Base-by-base conservation (phyloP, 106 monocot genomes). In the Dendrobium chrysotoxum region DNA sequence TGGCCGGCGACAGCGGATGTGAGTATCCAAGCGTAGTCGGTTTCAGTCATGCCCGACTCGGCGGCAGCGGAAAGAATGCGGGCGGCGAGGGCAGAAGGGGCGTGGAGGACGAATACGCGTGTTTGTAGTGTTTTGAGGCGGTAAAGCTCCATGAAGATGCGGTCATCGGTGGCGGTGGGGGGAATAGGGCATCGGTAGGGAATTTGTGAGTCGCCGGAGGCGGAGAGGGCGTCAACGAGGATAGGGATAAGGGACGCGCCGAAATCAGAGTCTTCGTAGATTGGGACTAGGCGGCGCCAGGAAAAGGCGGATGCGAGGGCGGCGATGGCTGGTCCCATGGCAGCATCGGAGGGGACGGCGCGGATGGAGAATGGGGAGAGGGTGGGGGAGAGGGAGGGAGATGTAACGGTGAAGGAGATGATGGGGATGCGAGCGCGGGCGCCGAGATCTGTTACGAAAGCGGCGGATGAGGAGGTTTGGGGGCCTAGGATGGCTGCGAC, bases 71-170 rank as follows among this genome's bases (percentile, higher is more conserved):
- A 28, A 67, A 86, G 66, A 40, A 86, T 64, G 4, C 75, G 78
- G 10, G 26, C 0, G 16, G 81, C 86, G 15, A 89, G 77, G 3
- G 46, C 0, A 21, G 28, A 65, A 10, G 72, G 44, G 15, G 77
- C 77, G 78, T 91, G 86, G 39, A 91, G 85, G 1, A 91, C 80
- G 58, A 88, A 88, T 30, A 91, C 91, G 28, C 91, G 79, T 8
- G 88, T 86, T 75, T 91, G 86, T 75, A 79, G 80, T 21, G 81
- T 86, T 84, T 77, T 83, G 21, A 91, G 86, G 47, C 50, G 65
- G 75, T 86, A 88, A 73, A 91, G 88, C 82, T 91, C 85, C 26
- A 35, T 35, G 16, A 13, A 38, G 53, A 91, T 80, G 26, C 28
- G 50, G 75, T 88, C 86, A 28, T 72, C 83, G 40, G 84, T n/a